Conservation (phyloP, 2,329 filamentous ascomycete species). For the Diaporthe sp. region DNA sequence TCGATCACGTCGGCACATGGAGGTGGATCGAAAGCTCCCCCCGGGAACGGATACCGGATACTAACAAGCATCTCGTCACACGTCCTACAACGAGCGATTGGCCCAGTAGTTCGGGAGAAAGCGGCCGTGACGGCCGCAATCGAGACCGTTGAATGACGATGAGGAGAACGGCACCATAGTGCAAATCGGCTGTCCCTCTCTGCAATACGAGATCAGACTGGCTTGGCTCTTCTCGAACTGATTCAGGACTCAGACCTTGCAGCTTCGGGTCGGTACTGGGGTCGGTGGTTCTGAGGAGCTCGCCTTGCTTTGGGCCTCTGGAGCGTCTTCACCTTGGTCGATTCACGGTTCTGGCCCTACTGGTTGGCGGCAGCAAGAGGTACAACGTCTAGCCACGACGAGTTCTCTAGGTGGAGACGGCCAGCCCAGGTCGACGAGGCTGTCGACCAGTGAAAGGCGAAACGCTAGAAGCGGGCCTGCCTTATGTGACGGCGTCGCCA, state of each 20-base stretch:
- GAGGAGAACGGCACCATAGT: background rate
- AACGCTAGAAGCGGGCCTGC: background rate
- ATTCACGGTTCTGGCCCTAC: background rate
- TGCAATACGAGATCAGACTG: background rate
- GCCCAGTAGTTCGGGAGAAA: background rate
- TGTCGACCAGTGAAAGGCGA: background rate
- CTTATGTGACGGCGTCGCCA: background rate
- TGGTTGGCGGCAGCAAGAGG: background rate
- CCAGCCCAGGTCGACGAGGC: background rate
- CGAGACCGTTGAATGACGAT: background rate
- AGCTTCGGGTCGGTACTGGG: background rate
- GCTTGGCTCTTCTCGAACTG: background rate
- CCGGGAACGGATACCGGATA: background rate
- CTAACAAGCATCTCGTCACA: slow-evolving; percentile 6
- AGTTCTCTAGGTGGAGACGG: background rate
- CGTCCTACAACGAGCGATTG: background rate
- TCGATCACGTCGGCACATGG: slow-evolving; percentile 1
- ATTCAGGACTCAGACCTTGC: background rate
- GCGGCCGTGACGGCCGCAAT: background rate
- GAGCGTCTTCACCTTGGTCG: background rate
- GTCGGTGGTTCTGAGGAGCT: background rate
- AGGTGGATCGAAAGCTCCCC: background rate
- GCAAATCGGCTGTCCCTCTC: background rate
- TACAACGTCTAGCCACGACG: background rate
- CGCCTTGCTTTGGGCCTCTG: slow-evolving; percentile 2